phyloP scores from a whole-genome alignment of 164 flowering plant species.

The Akebia trifoliata region DNA sequence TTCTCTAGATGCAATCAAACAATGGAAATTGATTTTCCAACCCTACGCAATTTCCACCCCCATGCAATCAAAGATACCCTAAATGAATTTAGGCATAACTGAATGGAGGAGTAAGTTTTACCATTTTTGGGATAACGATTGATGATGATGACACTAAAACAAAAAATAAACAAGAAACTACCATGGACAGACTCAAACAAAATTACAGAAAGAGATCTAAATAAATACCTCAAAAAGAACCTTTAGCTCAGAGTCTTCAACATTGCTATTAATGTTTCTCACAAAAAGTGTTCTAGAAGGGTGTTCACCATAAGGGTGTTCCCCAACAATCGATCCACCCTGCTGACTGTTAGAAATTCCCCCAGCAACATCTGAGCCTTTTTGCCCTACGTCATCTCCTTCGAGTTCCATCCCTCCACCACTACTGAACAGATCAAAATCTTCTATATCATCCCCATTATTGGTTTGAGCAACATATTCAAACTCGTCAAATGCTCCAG shows the following conservation, averaged over 20 bases:
- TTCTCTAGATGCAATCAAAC: too few species aligned
- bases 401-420: conserved; percentile 66
- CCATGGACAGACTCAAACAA: background rate
- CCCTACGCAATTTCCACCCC: too few species aligned
- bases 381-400: conserved; percentile 35
- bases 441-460: conserved; percentile 47
- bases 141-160: too few species aligned
- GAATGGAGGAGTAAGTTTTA: too few species aligned
- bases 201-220: background rate
- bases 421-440: conserved; percentile 53
- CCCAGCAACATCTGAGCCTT: conserved; percentile 24
- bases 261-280: conserved; percentile 65
- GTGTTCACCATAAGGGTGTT: conserved; percentile 52
- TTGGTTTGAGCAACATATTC: conserved; percentile 29
- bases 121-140: too few species aligned
- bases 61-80: too few species aligned
- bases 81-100: too few species aligned
- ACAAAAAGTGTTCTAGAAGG: conserved; percentile 83
- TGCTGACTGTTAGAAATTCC: conserved; percentile 19
- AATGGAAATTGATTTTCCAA: too few species aligned
- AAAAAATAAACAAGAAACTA: too few species aligned
- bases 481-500: conserved; percentile 49
- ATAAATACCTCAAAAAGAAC: conserved; percentile 58
- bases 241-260: conserved; percentile 61
- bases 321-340: conserved; percentile 33